Evolutionary conservation across 164 flowering plant species (phyloP).

Genomic region (Umbellularia californica): DNA sequence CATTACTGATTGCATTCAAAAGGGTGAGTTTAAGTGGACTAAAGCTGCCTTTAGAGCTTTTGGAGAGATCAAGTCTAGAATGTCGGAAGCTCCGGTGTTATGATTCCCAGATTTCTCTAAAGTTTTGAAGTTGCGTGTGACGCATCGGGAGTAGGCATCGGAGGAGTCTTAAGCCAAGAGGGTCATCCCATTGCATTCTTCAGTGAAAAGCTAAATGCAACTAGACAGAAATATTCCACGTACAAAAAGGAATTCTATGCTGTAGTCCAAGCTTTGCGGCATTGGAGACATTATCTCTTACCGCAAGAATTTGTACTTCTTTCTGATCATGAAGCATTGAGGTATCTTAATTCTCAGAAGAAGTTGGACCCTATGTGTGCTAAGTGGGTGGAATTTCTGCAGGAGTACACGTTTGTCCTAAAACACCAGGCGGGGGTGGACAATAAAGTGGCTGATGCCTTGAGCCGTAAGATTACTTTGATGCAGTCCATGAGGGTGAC

Average conservation of each 20-base stretch:
- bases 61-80: neutral
- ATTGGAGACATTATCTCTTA: slow-evolving; percentile 3
- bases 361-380: neutral
- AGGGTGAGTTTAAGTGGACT: neutral
- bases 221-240: neutral
- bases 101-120: neutral
- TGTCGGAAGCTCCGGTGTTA: neutral
- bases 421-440: neutral
- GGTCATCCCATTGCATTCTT: neutral
- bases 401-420: neutral
- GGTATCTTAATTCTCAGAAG: neutral
- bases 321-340: slow-evolving; percentile 3
- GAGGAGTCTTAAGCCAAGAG: slow-evolving; percentile 5
- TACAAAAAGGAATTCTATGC: slow-evolving; percentile 10
- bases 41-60: slow-evolving; percentile 1
- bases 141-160: no score
- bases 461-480: neutral
- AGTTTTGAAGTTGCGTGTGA: slow-evolving; percentile 6
- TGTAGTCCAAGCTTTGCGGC: slow-evolving; percentile 2
- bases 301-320: neutral
- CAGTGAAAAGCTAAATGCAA: neutral
- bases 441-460: neutral
- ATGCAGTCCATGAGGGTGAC: neutral
- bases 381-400: neutral
- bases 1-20: neutral